phyloP scores from a whole-genome alignment of 495 filamentous ascomycete genomes.

The Talaromyces thailandensis region DNA sequence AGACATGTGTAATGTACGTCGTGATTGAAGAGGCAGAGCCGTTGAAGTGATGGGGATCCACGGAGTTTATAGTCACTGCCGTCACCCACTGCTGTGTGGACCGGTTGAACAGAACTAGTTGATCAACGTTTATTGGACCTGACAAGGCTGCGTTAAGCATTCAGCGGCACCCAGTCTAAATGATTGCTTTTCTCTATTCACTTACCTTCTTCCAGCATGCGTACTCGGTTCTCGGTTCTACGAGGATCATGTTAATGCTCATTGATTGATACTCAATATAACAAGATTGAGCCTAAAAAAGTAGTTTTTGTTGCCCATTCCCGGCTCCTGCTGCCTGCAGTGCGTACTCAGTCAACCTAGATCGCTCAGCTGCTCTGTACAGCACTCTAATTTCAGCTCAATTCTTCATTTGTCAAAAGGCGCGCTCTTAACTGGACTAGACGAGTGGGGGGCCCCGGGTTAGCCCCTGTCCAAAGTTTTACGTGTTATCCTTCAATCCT shows the following conservation, averaged over 20 bases:
- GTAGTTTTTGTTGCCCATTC: not conserved
- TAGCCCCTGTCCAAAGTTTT: not conserved
- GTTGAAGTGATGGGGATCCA: not conserved
- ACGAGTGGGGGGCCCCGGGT: not conserved
- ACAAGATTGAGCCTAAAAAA: not conserved
- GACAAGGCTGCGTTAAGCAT: not conserved
- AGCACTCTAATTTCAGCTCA: not conserved
- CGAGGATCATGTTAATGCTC: not conserved
- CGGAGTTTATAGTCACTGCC: not conserved
- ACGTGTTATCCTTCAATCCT: not conserved
- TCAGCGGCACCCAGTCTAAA: not conserved
- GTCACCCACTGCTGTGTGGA: not conserved
- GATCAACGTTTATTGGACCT: not conserved
- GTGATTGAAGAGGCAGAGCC: not conserved
- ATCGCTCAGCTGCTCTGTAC: not conserved
- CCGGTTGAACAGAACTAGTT: not conserved
- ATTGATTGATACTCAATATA: not conserved
- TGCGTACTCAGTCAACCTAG: not conserved
- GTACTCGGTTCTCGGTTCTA: not conserved
- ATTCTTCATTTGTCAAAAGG: not conserved
- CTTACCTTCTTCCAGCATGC: not conserved
- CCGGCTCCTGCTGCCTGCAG: not conserved
- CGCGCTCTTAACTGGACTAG: not conserved
- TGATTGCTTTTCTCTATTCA: not conserved
- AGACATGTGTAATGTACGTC: not conserved